Base-by-base conservation (phyloP, 2,329 filamentous ascomycete species). In the Orbilia javanica region DNA sequence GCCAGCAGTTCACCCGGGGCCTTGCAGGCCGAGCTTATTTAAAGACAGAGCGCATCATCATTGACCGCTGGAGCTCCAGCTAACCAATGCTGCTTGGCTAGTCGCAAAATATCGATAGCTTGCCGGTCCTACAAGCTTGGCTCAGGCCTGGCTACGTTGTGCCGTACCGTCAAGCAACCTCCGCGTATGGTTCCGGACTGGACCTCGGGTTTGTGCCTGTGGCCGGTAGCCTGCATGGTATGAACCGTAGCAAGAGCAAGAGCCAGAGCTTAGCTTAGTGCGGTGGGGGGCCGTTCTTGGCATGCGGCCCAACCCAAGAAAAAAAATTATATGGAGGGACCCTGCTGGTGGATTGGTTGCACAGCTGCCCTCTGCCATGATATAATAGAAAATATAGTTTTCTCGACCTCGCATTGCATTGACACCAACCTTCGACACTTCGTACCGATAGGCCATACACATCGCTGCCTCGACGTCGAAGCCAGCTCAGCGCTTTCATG, bases 21-120 rank as follows among this genome's bases (percentile, higher is more conserved):
- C 52, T 44, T 68, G 36, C 63, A 74, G 64, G 63, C 63, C 63
- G 70, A 74, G 62, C 70, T 74, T 74, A 74, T 67, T 67, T n/a
- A n/a, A n/a, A n/a, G n/a, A 29, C 63, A 50, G 22, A 36, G 50
- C 50, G 44, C 70, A 74, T 42, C 63, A n/a, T 55, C 63, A 55
- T 29, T 48, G 57, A 72, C 44, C 20, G 25, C 22, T 63, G 34
- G 57, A 50, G 29, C 27, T 66, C 48, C 62, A 27, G 46, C 20
- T 15, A n/a, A n/a, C n/a, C n/a, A 50, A 18, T 20, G 34, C 36
- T n/a, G 42, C 15, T 11, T 7, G 15, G 15, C 13, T 65, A 39
- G 29, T 31, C 52, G 52, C 52, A 55, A 55, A 36, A n/a, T 18
- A 15, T 36, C 36, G 36, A 36, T 34, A 20, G 7, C 52, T 34